phyloP scores from a whole-genome alignment of 208 protist species.

The Porcisia deanei region DNA sequence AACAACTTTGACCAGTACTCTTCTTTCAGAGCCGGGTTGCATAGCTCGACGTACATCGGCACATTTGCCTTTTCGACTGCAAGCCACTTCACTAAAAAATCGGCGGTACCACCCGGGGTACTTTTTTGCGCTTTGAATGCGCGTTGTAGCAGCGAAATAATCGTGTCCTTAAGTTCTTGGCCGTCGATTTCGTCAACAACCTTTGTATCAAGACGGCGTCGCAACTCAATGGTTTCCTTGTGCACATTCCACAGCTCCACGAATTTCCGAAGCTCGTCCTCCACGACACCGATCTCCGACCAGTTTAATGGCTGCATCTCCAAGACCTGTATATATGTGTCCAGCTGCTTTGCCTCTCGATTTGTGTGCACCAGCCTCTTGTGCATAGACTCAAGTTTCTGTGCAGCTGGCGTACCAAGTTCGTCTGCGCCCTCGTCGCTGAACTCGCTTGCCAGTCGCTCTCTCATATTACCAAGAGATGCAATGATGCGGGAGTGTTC shows the following conservation, averaged over 20 bases:
- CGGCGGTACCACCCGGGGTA: constrained; percentile 63
- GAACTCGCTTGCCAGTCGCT: constrained; percentile 43
- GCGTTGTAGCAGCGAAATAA: constrained; percentile 59
- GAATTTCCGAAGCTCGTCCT: constrained; percentile 69
- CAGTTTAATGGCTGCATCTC: constrained; percentile 71
- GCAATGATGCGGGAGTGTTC: constrained; percentile 38
- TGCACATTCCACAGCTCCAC: constrained; percentile 69
- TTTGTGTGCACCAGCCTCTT: constrained; percentile 31
- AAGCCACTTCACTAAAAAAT: constrained; percentile 61
- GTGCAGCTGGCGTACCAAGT: constrained; percentile 31
- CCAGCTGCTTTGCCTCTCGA: constrained; percentile 48
- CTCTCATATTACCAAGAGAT: constrained; percentile 25
- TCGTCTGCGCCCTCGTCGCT: constrained; percentile 47
- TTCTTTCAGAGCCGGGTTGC: constrained; percentile 89
- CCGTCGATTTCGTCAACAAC: constrained; percentile 66
- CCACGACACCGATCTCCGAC: constrained; percentile 63
- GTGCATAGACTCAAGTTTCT: constrained; percentile 52
- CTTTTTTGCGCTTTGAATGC: constrained; percentile 68
- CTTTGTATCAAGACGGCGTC: constrained; percentile 43
- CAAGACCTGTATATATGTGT: constrained; percentile 67
- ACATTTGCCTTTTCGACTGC: constrained; percentile 77
- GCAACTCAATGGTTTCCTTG: constrained; percentile 65
- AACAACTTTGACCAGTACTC: constrained; percentile 85
- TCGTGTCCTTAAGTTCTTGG: constrained; percentile 65
- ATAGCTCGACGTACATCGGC: constrained; percentile 71